phyloP scores from a whole-genome alignment of 2,329 filamentous ascomycete genomes.

The Karstenula rhodostoma region DNA sequence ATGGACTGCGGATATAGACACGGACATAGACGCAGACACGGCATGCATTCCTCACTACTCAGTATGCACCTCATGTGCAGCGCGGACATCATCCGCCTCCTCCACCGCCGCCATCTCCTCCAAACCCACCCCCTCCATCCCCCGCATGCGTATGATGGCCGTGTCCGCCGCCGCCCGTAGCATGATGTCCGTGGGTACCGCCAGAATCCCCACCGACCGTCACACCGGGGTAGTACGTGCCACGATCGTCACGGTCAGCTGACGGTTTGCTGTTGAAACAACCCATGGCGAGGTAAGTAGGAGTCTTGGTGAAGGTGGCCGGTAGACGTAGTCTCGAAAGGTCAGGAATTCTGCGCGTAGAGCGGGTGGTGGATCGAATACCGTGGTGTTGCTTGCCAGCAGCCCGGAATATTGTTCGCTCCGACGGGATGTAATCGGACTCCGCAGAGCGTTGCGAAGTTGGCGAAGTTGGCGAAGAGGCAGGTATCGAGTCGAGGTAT shows the following conservation, averaged over 20 bases:
- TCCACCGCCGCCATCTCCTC: constrained; percentile 19
- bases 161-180: background rate
- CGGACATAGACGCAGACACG: background rate
- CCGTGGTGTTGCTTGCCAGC: background rate
- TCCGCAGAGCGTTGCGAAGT: background rate
- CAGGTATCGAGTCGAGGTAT: background rate
- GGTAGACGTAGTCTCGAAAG: background rate
- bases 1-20: too few species aligned
- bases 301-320: too few species aligned
- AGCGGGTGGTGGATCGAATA: background rate
- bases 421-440: background rate
- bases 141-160: constrained; percentile 15
- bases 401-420: background rate
- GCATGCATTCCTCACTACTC: too few species aligned
- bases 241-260: background rate
- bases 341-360: background rate
- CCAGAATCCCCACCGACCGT: background rate
- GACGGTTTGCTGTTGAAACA: constrained; percentile 5
- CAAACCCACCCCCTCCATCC: constrained; percentile 20
- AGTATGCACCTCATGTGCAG: too few species aligned
- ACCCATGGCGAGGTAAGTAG: constrained; percentile 13
- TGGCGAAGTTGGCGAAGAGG: background rate
- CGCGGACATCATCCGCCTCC: background rate
- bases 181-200: constrained; percentile 8
- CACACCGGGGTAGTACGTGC: background rate